A percentile compares a stretch with the other conserved stretches of the same genome.
phyloP scores from a whole-genome alignment of 306 rosid species.

The Lathyrus oleraceus region DNA sequence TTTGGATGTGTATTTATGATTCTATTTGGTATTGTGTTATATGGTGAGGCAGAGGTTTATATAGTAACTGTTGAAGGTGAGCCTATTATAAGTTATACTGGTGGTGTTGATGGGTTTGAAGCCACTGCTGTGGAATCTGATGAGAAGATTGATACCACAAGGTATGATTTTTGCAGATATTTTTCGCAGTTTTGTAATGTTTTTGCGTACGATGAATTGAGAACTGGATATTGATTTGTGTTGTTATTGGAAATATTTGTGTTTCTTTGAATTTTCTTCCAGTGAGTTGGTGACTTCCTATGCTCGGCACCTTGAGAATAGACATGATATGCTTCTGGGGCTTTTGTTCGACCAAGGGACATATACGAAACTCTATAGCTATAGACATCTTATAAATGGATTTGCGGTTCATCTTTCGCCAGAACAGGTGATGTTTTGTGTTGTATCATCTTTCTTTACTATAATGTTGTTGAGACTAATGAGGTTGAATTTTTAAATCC shows the following conservation, averaged over 20 bases:
- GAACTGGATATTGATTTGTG: conserved; percentile 18
- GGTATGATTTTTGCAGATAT: conserved; percentile 52
- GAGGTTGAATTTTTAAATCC: conserved; percentile 23
- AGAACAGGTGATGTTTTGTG: conserved; percentile 80
- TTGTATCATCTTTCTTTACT: conserved; percentile 5
- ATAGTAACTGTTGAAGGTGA: too few relatives aligned
- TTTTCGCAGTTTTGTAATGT: neutral
- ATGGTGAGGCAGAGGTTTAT: too few relatives aligned
- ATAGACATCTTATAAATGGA: conserved; percentile 82
- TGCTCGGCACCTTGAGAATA: conserved; percentile 83
- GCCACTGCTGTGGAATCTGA: too few relatives aligned
- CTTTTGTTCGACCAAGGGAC: conserved; percentile 78
- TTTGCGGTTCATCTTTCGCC: conserved; percentile 81
- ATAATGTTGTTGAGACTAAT: neutral
- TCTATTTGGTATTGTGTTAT: too few relatives aligned
- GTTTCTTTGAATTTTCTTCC: conserved; percentile 37
- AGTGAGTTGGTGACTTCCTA: conserved; percentile 80
- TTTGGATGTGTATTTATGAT: too few relatives aligned
- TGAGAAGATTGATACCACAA: conserved; percentile 47
- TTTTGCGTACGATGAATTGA: neutral
- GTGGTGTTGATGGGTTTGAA: too few relatives aligned
- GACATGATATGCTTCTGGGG: conserved; percentile 93
- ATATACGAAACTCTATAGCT: conserved; percentile 84
- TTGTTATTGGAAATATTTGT: neutral
- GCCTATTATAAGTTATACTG: too few relatives aligned